A percentile compares a stretch with the other conserved stretches of the same genome.
Evolutionary conservation across 2,329 filamentous ascomycete species (phyloP).

Genomic region (Diaporthe nobilis): DNA sequence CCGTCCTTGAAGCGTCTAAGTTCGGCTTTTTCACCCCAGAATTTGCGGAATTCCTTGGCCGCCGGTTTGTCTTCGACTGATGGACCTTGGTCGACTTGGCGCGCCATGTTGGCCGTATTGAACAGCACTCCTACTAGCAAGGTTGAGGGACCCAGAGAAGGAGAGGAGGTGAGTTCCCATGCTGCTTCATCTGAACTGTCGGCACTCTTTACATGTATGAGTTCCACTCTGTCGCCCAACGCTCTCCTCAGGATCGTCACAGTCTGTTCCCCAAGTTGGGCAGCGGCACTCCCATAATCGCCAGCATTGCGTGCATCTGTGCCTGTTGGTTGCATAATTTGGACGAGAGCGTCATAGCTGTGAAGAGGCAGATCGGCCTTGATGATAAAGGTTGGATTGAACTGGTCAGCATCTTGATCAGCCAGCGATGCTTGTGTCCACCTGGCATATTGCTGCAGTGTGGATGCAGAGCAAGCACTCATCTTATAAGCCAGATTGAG

Average conservation of each 20-base stretch:
- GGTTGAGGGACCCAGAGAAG: constrained; percentile 45
- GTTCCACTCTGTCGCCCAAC: constrained; percentile 79
- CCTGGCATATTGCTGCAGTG: constrained; percentile 81
- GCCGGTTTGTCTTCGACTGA: constrained; percentile 87
- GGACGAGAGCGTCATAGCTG: constrained; percentile 66
- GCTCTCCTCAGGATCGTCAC: constrained; percentile 78
- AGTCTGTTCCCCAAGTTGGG: constrained; percentile 68
- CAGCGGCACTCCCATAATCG: constrained; percentile 59
- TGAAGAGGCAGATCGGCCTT: constrained; percentile 69
- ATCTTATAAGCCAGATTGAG: constrained; percentile 94
- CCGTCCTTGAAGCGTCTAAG: constrained; percentile 95
- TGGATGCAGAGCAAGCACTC: constrained; percentile 83
- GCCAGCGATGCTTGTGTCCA: constrained; percentile 82
- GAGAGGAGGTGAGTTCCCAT: constrained; percentile 64
- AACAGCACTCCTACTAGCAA: constrained; percentile 79
- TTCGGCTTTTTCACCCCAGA: constrained; percentile 96
- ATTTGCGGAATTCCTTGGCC: constrained; percentile 84
- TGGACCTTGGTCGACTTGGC: constrained; percentile 90
- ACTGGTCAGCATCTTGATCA: constrained; percentile 82
- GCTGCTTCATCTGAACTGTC: constrained; percentile 44
- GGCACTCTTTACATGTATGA: constrained; percentile 68
- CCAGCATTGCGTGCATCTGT: constrained; percentile 40
- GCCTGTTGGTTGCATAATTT: constrained; percentile 45
- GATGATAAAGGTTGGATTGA: constrained; percentile 86
- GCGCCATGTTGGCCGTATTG: constrained; percentile 78